A percentile compares a stretch with the other conserved stretches of the same genome.
Evolutionary conservation across 352 stramenopile genomes (phyloP).

Genomic region (Globisporangium okanoganense): DNA sequence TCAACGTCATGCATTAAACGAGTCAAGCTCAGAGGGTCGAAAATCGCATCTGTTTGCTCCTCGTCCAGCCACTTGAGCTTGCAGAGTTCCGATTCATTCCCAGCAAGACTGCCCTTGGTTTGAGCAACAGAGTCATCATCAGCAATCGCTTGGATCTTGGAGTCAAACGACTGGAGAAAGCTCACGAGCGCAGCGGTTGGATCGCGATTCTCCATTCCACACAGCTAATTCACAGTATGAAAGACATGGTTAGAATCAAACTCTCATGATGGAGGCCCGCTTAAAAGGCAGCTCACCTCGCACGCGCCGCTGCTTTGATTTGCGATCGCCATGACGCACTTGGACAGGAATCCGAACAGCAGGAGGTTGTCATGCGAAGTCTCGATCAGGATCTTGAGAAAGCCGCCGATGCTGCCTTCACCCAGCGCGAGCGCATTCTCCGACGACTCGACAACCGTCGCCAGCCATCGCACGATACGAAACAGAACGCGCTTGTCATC

Average conservation of each 20-base stretch:
- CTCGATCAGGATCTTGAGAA: slow-evolving; percentile 36
- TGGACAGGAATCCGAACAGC: slow-evolving; percentile 40
- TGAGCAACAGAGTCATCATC: not conserved
- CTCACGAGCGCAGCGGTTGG: slow-evolving; percentile 23
- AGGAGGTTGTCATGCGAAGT: slow-evolving; percentile 21
- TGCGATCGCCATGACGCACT: slow-evolving; percentile 37
- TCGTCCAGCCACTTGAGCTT: slow-evolving; percentile 57
- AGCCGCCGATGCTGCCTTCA: slow-evolving; percentile 21
- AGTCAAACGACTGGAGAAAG: slow-evolving; percentile 25
- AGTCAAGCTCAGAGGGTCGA: slow-evolving; percentile 28
- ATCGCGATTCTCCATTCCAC: slow-evolving; percentile 24
- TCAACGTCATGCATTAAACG: slow-evolving; percentile 32
- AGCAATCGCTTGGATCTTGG: not conserved
- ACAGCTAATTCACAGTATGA: slow-evolving; percentile 20
- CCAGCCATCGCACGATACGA: slow-evolving; percentile 50
- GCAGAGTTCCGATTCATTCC: slow-evolving; percentile 9
- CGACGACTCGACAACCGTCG: slow-evolving; percentile 31
- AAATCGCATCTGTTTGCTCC: slow-evolving; percentile 26
- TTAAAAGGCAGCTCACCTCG: slow-evolving; percentile 34
- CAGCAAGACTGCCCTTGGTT: not conserved
- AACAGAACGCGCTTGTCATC: slow-evolving; percentile 26
- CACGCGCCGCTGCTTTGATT: slow-evolving; percentile 29
- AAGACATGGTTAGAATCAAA: not conserved
- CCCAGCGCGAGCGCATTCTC: slow-evolving; percentile 39
- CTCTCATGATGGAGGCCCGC: not conserved